These are phyloP conservation scores for Davidsoniella eucalypti DNA, from an alignment of 2,329 filamentous ascomycete species.

Conservation along the genomic window DNA sequence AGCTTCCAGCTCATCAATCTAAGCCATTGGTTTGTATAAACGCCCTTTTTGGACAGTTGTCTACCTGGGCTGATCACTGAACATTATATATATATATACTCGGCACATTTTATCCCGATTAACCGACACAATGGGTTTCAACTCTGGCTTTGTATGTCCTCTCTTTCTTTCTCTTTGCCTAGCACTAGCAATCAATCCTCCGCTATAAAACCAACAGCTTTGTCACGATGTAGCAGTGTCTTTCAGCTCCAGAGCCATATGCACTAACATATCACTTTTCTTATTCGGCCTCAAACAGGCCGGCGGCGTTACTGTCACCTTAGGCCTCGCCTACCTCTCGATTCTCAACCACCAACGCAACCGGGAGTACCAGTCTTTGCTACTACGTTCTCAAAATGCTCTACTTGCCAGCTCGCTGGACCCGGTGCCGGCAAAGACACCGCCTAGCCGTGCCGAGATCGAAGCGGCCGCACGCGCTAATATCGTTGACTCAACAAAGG, in stretches of 20 bases:
- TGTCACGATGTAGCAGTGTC: background rate
- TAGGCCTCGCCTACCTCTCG: slow-evolving; percentile 56
- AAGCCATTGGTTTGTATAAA: too few relatives aligned
- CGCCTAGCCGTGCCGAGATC: slow-evolving; percentile 33
- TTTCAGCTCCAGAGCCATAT: background rate
- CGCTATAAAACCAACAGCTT: too few relatives aligned
- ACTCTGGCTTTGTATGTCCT: slow-evolving; percentile 52
- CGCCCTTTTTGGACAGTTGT: too few relatives aligned
- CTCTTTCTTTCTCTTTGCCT: background rate
- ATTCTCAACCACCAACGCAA: slow-evolving; percentile 53
- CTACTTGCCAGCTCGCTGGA: slow-evolving; percentile 36
- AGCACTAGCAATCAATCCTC: background rate
- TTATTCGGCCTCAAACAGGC: slow-evolving; percentile 31
- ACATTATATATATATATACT: background rate
- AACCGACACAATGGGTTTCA: slow-evolving; percentile 47
- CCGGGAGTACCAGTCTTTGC: slow-evolving; percentile 40
- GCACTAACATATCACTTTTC: background rate
- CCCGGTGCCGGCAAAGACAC: slow-evolving; percentile 29
- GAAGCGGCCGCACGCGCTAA: slow-evolving; percentile 35
- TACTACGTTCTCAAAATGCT: slow-evolving; percentile 39
- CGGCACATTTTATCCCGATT: background rate
- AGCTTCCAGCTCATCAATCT: too few relatives aligned
- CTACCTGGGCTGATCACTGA: too few relatives aligned
- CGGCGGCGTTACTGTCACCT: slow-evolving; percentile 59
- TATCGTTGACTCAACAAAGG: slow-evolving; percentile 52